Conservation (phyloP, 306 rosid species). For the Inga oerstediana region DNA sequence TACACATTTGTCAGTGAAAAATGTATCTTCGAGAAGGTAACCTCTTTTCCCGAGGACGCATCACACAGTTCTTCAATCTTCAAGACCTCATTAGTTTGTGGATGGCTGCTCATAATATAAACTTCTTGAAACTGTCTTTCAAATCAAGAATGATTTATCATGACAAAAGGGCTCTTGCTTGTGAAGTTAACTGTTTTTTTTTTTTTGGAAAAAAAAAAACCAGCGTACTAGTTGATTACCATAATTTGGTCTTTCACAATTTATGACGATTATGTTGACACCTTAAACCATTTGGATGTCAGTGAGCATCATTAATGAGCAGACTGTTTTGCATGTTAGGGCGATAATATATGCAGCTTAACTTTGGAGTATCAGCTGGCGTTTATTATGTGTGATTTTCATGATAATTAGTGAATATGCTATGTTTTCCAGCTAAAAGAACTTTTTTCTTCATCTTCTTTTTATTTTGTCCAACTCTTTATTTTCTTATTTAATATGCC, state of each 20-base stretch:
- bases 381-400: conserved; percentile 12
- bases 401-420: conserved; percentile 4
- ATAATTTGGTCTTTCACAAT: not conserved
- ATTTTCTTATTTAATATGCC: not conserved
- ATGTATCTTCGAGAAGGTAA: conserved; percentile 81
- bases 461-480: not conserved
- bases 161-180: not conserved
- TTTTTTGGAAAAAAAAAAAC: not conserved
- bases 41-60: conserved; percentile 19
- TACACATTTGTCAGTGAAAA: conserved; percentile 76
- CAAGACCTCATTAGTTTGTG: not conserved
- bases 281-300: not conserved
- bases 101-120: conserved; percentile 4
- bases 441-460: not conserved
- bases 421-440: conserved; percentile 2
- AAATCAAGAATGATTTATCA: not conserved
- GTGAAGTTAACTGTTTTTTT: not conserved
- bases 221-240: not conserved
- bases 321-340: not conserved
- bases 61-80: conserved; percentile 23
- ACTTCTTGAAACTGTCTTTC: conserved; percentile 9
- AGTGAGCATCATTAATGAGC: not conserved
- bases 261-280: conserved; percentile 1
- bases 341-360: not conserved
- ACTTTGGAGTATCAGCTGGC: not conserved